Evolutionary conservation across 2,329 filamentous ascomycete genomes (phyloP).

Genomic region (Fusarium robinianum): DNA sequence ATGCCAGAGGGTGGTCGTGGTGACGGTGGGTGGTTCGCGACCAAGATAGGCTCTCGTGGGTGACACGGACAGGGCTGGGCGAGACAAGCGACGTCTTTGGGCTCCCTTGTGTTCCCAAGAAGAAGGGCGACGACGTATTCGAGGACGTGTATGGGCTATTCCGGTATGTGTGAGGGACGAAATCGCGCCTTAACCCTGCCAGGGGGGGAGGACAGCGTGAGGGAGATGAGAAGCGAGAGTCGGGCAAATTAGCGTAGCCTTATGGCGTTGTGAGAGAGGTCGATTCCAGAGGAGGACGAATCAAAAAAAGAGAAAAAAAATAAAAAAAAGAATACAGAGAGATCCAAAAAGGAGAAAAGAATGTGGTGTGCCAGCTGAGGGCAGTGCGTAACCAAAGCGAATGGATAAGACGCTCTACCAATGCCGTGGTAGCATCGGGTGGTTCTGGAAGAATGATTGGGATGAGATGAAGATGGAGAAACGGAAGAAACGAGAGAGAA

Average conservation of each 20-base stretch:
- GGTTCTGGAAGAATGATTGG: constrained; percentile 27
- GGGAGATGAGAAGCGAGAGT: constrained; percentile 20
- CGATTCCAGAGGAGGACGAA: constrained; percentile 7
- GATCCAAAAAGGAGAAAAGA: constrained; percentile 18
- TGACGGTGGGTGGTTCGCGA: constrained; percentile 2
- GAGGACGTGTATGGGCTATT: constrained; percentile 8
- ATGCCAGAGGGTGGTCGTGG: constrained; percentile 19
- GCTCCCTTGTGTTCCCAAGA: neutral
- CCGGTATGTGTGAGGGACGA: constrained; percentile 16
- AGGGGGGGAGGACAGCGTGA: constrained; percentile 17
- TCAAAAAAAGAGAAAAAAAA: constrained; percentile 12
- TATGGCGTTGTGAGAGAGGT: constrained; percentile 1
- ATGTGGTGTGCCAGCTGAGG: constrained; percentile 22
- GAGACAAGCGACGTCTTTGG: constrained; percentile 11
- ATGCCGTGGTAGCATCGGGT: constrained; percentile 29
- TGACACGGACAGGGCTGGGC: constrained; percentile 11
- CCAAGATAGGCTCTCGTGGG: constrained; percentile 1
- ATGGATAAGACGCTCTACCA: constrained; percentile 33
- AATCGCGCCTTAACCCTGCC: constrained; percentile 23
- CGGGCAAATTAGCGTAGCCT: constrained; percentile 21
- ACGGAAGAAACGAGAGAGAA: constrained; percentile 18
- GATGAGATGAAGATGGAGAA: constrained; percentile 20
- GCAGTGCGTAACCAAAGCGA: constrained; percentile 31
- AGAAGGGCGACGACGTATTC: constrained; percentile 2
- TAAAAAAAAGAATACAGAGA: constrained; percentile 26